Base-by-base conservation (phyloP, 345 rosid species). In the Heritiera fomes region DNA sequence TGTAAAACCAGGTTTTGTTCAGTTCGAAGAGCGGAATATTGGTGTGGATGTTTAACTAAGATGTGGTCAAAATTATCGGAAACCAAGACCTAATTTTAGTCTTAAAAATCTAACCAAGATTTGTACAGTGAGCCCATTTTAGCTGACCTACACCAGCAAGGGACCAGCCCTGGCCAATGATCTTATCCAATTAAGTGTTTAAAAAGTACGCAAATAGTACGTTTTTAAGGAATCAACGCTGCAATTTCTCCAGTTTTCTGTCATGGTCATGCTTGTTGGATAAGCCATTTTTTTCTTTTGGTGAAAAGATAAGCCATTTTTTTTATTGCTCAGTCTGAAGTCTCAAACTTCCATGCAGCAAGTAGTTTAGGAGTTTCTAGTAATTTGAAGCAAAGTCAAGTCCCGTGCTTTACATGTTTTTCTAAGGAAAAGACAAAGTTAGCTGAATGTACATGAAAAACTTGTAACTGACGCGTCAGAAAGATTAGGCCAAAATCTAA, bases 81-180 rank as follows among this genome's bases (percentile, higher is more conserved):
- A 63, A 32, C 18, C 67, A 62, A 30, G 67, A 49, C 80, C 58
- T 30, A 76, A 83, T 69, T 41, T 14, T 53, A 58, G 1, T 9
- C 5, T 68, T 67, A 0, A 8, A 80, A 76, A 55, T 40, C 70
- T 60, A 76, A 80, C 52, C 32, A 34, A 38, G 30, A 71, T 40
- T 7, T 2, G n/a, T 2, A 66, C 40, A 41, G 7, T 1, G 32
- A 8, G 45, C 17, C 6, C 23, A 34, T 55, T 67, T 75, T 75
- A 75, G 82, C 63, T 80, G 64, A 75, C 53, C 82, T 59, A 60
- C 46, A 80, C 15, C 9, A 20, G 8, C 62, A 8, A 1, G 13
- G 32, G 3, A 53, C 75, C 23, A 20, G 18, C 30, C 55, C 28
- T 13, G 58, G 41, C 59, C 13, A 47, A 70, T 70, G 41, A 49